These are phyloP conservation scores for Lecanicillium sp. DNA, from an alignment of 2,329 filamentous ascomycete species.

Conservation along the genomic window DNA sequence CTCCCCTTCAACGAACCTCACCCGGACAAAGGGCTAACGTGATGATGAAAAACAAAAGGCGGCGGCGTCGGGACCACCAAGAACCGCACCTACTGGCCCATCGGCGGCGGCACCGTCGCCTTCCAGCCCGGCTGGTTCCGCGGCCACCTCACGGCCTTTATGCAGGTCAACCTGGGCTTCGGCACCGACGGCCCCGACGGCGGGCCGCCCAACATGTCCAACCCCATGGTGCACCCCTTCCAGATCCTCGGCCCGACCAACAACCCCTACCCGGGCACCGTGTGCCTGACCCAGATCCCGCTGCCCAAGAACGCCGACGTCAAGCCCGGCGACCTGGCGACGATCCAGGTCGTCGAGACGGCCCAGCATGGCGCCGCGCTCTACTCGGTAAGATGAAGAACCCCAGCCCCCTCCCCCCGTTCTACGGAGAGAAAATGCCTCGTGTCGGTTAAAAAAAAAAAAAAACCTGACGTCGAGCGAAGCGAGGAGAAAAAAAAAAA, in stretches of 20 bases:
- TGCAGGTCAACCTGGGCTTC: slow-evolving; percentile 89
- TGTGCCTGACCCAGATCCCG: slow-evolving; percentile 86
- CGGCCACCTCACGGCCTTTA: slow-evolving; percentile 72
- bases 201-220: slow-evolving; percentile 80
- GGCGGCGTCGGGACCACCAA: slow-evolving; percentile 70
- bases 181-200: slow-evolving; percentile 58
- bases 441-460: not conserved
- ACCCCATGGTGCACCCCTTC: slow-evolving; percentile 73
- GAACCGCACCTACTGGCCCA: slow-evolving; percentile 91
- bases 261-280: slow-evolving; percentile 76
- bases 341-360: slow-evolving; percentile 79
- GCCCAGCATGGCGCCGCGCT: slow-evolving; percentile 79
- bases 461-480: not conserved
- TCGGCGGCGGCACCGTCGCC: slow-evolving; percentile 77
- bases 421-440: not conserved
- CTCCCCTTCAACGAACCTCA: not conserved
- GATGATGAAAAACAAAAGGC: slow-evolving; percentile 44
- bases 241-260: slow-evolving; percentile 77
- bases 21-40: slow-evolving; percentile 15
- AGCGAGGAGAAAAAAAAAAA: not conserved
- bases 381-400: slow-evolving; percentile 61
- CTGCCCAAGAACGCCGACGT: slow-evolving; percentile 66
- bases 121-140: slow-evolving; percentile 96
- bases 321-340: slow-evolving; percentile 78
- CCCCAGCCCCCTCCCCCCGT: not conserved